These are phyloP conservation scores for Selenicereus undatus DNA, from an alignment of 148 eudicot genomes.

Conservation along the genomic window DNA sequence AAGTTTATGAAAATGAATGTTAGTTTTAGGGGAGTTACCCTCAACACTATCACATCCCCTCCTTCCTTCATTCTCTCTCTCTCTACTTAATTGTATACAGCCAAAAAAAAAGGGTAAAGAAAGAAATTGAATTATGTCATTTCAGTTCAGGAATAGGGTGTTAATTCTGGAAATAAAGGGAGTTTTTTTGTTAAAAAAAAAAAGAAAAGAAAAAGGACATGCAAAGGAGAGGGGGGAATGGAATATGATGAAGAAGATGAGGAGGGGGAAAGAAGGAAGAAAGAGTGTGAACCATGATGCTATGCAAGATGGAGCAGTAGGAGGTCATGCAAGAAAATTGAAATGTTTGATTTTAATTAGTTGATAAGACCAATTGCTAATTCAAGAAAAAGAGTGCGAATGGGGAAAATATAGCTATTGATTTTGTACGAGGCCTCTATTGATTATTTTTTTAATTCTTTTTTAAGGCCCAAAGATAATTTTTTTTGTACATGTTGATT, in stretches of 20 bases:
- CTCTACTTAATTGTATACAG: neutral
- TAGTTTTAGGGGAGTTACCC: neutral
- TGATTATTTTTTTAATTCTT: too few relatives aligned
- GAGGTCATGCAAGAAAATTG: too few relatives aligned
- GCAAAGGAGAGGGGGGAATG: neutral
- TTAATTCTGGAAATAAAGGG: too few relatives aligned
- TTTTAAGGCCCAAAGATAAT: too few relatives aligned
- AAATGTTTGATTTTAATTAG: neutral
- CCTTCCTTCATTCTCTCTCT: neutral
- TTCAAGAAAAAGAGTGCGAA: neutral
- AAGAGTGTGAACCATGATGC: neutral
- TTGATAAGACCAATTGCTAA: neutral
- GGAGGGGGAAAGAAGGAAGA: neutral
- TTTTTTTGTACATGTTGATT: too few relatives aligned
- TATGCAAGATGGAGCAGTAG: too few relatives aligned
- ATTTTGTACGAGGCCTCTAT: too few relatives aligned
- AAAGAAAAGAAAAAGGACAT: neutral
- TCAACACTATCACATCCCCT: neutral
- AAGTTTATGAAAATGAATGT: neutral
- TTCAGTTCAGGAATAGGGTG: too few relatives aligned
- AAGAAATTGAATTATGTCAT: too few relatives aligned
- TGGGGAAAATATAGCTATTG: neutral
- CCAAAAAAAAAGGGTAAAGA: too few relatives aligned
- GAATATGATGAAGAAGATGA: neutral
- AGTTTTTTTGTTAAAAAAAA: too few relatives aligned